Evolutionary conservation across 228 moss, liverwort and hornwort species (phyloP).

Genomic region (Sphagnum fallax): DNA sequence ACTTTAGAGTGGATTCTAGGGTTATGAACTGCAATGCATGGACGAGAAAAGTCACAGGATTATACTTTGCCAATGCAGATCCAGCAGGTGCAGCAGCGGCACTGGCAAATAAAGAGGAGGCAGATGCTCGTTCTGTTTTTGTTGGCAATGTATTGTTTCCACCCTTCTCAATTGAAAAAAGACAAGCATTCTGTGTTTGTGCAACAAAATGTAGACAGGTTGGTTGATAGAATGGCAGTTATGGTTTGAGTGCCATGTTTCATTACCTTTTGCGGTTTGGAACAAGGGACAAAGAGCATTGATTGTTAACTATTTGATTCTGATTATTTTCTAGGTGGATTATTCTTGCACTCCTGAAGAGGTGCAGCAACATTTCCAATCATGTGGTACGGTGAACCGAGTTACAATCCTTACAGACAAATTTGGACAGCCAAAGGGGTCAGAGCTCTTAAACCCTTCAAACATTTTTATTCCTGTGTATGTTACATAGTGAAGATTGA

Average conservation of each 20-base stretch:
- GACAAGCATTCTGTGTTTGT: too few relatives aligned
- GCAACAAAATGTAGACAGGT: too few relatives aligned
- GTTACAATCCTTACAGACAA: conserved; percentile 74
- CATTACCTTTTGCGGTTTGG: too few relatives aligned
- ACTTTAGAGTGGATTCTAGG: too few relatives aligned
- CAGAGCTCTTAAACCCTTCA: conserved; percentile 4
- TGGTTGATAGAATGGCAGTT: too few relatives aligned
- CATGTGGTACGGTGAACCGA: conserved; percentile 81
- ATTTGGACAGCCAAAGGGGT: conserved; percentile 86
- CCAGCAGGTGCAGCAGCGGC: conserved; percentile 62
- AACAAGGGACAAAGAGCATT: too few relatives aligned
- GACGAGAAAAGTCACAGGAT: too few relatives aligned
- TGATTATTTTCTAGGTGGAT: conserved; percentile 49
- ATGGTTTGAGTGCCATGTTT: too few relatives aligned
- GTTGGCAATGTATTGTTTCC: conserved; percentile 59
- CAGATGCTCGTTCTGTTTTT: conserved; percentile 78
- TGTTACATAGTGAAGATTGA: too few relatives aligned
- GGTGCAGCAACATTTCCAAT: conserved; percentile 88
- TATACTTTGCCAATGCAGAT: conserved; percentile 23
- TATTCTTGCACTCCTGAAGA: conserved; percentile 85
- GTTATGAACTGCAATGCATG: too few relatives aligned
- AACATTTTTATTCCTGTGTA: too few relatives aligned
- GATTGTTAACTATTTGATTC: neutral
- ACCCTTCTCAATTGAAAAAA: too few relatives aligned
- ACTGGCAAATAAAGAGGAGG: conserved; percentile 75